Evolutionary conservation across 2,329 filamentous ascomycete genomes (phyloP), one percentile per base, ranked within the genome.

Genomic region (Fusarium sp.): DNA sequence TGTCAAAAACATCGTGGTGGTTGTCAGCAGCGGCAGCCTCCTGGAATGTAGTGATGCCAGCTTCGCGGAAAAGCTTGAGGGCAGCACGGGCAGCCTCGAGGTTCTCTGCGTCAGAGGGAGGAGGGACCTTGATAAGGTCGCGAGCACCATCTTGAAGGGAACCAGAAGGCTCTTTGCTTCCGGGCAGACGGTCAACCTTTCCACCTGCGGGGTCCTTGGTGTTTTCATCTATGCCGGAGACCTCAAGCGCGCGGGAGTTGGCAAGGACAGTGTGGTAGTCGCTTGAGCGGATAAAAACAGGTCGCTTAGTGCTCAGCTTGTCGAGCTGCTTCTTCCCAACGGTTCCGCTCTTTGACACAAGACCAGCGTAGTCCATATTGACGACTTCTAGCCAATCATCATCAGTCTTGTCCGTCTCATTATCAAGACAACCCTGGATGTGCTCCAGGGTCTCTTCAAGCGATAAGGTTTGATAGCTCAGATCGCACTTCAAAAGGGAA

Each of bases 21-120:
- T 42, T 61, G 0, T 61, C 49, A 1, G 25, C 30, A 14, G 75
- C 60, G 5, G 70, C 72, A 16, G 75, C 75, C 3, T 77, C 75
- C 24, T 77, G 75, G 46, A 77, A 77, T 0, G 75, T 73, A 8
- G 75, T 77, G 11, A 77, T 71, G 1, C 74, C 74, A 6, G 72
- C 72, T 50, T 77, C 75, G 2, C 75, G 70, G 9, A 77, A 62
- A 8, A 77, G 61, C 47, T 73, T 75, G 22, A 77, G 69, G 1
- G 75, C 75, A 14, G 75, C 75, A 1, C 70, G 71, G 12, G 53
- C 70, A 40, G 70, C 70, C 11, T 69, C 38, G 12, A 72, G 34
- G 55, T 75, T 70, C 40, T 77, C 74, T 14, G 68, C 62, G 0
- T 63, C 62, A 0, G 74, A 66, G 0, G 75, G 67, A 8, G 61